These are phyloP conservation scores for Houttuynia cordata DNA, from an alignment of 164 flowering plant species.

Conservation along the genomic window DNA sequence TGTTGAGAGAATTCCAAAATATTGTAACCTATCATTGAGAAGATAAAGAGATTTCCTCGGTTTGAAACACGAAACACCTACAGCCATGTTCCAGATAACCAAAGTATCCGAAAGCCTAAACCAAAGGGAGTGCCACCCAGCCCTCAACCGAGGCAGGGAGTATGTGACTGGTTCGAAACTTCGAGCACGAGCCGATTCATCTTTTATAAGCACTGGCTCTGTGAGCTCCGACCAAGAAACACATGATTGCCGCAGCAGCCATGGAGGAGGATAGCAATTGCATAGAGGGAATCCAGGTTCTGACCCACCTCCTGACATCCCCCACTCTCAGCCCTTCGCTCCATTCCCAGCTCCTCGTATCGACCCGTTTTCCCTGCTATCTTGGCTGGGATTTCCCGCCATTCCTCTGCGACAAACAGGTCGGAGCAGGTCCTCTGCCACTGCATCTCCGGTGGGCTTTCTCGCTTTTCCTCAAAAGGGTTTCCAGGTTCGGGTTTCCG, in stretches of 20 bases:
- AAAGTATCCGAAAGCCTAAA: too few relatives aligned
- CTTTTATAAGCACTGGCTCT: too few relatives aligned
- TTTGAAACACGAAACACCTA: too few relatives aligned
- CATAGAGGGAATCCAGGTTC: constrained; percentile 49
- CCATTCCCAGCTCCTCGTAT: constrained; percentile 64
- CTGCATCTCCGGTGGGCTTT: constrained; percentile 41
- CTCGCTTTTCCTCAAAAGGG: constrained; percentile 52
- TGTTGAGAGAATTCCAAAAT: too few relatives aligned
- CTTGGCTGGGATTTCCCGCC: constrained; percentile 87
- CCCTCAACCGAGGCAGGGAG: too few relatives aligned
- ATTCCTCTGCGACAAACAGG: constrained; percentile 35
- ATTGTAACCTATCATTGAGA: too few relatives aligned
- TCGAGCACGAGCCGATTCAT: too few relatives aligned
- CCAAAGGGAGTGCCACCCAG: too few relatives aligned
- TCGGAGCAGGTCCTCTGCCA: constrained; percentile 12
- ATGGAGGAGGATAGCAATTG: constrained; percentile 34
- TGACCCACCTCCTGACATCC: constrained; percentile 62
- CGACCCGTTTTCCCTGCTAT: constrained; percentile 66
- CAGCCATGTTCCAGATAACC: too few relatives aligned
- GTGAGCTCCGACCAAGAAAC: too few relatives aligned
- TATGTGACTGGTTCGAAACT: too few relatives aligned
- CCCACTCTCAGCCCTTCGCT: constrained; percentile 67
- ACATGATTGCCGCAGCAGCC: not conserved
- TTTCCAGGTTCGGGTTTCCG: constrained; percentile 38
- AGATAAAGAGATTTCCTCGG: too few relatives aligned